Base-by-base conservation (phyloP, 1,284 basidiomycete genomes). In the Grifola frondosa region DNA sequence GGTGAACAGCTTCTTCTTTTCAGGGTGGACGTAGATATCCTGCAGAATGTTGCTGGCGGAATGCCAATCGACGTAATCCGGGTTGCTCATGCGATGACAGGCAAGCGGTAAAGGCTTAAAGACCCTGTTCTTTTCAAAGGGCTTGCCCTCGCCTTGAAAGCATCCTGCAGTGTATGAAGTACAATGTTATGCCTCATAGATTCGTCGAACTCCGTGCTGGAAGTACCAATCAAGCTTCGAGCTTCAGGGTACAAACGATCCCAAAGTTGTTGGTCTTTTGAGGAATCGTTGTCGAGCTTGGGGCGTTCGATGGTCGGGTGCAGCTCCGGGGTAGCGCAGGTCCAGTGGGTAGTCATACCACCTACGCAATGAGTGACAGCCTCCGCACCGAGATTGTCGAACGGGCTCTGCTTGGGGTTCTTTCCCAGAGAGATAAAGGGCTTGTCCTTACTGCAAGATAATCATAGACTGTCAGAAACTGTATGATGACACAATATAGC, bases 271-370 rank as follows among this genome's bases (percentile, higher is more conserved):
- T 40, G 28, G 21, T 56, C 40, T 30, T 36, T 33, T 7, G 30
- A 17, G 6, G 37, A 26, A 35, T 49, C 28, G n/a, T 29, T 19
- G 17, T 45, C 22, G 5, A 58, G 30, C n/a, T 13, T 17, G 7
- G 56, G 56, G 13, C 42, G 45, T 28, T 54, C 52, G 13, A 30
- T 16, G 20, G 34, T 34, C 4, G 37, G 43, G 33, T 47, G 30
- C 42, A 63, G 53, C 31, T 43, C 35, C 3, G 60, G 61, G 3
- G 59, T 62, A 9, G 61, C 54, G 41, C 61, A 61, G 7, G 60
- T 63, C 58, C 60, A 63, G 42, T 63, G 61, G 20, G 60, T 62
- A 21, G 49, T 37, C 63, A 65, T 65, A n/a, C 63, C 63, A 4
- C 63, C 63, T 17, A 64, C 62, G n/a, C 54, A 48, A 25, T 59